Conservation (phyloP, 2,329 filamentous ascomycete species). For the Diaporthe longicolla region DNA sequence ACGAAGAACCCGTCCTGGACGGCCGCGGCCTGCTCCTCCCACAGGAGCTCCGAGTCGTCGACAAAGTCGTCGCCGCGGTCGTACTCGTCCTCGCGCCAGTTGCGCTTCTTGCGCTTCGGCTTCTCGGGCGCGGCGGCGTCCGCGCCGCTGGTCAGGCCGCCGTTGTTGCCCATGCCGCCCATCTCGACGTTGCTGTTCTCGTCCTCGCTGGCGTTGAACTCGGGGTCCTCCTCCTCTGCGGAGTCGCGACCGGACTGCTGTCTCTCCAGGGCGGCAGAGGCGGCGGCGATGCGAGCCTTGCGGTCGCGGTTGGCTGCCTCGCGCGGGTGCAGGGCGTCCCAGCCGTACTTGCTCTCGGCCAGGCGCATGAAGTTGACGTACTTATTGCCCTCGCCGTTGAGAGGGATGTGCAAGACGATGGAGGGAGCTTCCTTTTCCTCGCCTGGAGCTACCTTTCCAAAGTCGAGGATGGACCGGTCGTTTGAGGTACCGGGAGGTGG, state of each 20-base stretch:
- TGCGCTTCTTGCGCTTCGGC: conserved; percentile 82
- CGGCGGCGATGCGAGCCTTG: conserved; percentile 88
- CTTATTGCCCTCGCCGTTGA: conserved; percentile 87
- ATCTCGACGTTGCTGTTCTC: conserved; percentile 93
- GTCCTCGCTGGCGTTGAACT: conserved; percentile 58
- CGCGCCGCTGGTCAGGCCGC: conserved; percentile 67
- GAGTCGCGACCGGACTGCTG: conserved; percentile 74
- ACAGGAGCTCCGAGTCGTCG: conserved; percentile 93
- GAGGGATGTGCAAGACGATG: conserved; percentile 86
- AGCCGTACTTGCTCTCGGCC: conserved; percentile 94
- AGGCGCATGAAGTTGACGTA: conserved; percentile 96
- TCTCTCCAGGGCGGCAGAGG: conserved; percentile 86
- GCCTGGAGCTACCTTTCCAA: conserved; percentile 71
- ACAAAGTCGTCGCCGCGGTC: conserved; percentile 88
- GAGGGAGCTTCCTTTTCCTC: conserved; percentile 76
- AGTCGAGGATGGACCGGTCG: conserved; percentile 73
- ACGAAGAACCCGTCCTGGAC: conserved; percentile 98
- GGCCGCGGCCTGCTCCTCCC: conserved; percentile 95
- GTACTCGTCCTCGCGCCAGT: conserved; percentile 86
- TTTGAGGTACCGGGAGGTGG: conserved; percentile 52
- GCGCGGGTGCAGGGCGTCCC: conserved; percentile 92
- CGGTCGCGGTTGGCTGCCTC: conserved; percentile 90
- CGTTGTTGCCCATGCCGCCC: conserved; percentile 74
- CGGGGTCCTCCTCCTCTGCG: conserved; percentile 37
- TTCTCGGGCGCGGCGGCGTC: conserved; percentile 75